Percentiles rank a stretch among this genome's conserved stretches.
Conservation (phyloP, 169 alveolate species). For the Perkinsus olseni region DNA sequence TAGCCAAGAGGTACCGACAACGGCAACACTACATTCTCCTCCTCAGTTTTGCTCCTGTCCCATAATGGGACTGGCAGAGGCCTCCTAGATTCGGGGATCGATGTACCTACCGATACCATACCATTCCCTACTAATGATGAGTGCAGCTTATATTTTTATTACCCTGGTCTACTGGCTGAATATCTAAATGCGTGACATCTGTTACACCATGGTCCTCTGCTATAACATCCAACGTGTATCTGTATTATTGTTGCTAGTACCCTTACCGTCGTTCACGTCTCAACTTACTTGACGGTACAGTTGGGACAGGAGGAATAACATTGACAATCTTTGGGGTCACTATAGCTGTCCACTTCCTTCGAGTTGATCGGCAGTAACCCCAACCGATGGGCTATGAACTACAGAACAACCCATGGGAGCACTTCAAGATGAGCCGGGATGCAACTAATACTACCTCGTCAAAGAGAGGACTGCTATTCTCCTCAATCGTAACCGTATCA, state of each 20-base stretch:
- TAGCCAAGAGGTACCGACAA: not conserved
- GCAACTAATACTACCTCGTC: conserved; percentile 41
- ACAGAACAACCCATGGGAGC: not conserved
- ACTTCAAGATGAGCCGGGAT: not conserved
- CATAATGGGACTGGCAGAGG: not conserved
- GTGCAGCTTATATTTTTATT: conserved; percentile 4
- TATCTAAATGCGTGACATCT: not conserved
- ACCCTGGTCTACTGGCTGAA: conserved; percentile 25
- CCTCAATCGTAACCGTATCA: conserved; percentile 58
- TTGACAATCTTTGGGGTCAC: conserved; percentile 50
- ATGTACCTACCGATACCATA: not conserved
- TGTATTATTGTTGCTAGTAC: conserved; percentile 27
- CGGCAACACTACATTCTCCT: not conserved
- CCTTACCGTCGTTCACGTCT: conserved; percentile 28
- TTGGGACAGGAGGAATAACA: conserved; percentile 50
- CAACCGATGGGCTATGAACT: conserved; percentile 63
- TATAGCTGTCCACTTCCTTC: conserved; percentile 50
- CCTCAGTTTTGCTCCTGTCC: not conserved
- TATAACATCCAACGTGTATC: conserved; percentile 34
- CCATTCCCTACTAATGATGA: not conserved
- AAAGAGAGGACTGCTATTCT: conserved; percentile 62
- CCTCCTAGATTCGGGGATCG: not conserved
- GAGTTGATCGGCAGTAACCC: conserved; percentile 64
- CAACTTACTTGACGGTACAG: conserved; percentile 50
- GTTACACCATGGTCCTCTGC: conserved; percentile 40